Conservation (phyloP, 192 early-diverging fungal genomes). For the Podila minutissima region DNA sequence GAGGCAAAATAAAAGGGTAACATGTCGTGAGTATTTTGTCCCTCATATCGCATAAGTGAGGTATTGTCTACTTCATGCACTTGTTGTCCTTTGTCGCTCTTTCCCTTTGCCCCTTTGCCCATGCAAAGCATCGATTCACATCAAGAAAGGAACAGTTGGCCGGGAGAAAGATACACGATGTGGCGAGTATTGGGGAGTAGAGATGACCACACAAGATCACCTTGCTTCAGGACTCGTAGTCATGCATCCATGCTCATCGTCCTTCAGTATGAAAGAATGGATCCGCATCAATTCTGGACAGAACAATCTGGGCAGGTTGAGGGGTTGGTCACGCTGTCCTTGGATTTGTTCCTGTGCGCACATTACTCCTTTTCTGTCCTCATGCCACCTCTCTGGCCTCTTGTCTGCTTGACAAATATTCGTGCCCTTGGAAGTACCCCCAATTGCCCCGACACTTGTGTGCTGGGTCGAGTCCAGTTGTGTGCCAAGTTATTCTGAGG, state of each 20-base stretch:
- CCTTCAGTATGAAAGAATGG: too few relatives aligned
- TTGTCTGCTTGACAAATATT: slow-evolving; percentile 1
- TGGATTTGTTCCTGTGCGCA: background rate
- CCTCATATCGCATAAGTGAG: too few relatives aligned
- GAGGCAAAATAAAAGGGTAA: background rate
- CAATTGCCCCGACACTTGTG: background rate
- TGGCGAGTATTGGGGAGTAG: too few relatives aligned
- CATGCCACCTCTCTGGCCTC: background rate
- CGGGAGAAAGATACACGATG: too few relatives aligned
- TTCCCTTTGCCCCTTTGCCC: background rate
- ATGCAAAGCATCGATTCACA: too few relatives aligned
- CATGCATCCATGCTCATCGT: too few relatives aligned
- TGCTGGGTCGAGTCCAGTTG: background rate
- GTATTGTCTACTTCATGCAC: background rate
- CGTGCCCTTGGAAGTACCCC: background rate
- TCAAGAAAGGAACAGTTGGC: too few relatives aligned
- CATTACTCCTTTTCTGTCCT: background rate
- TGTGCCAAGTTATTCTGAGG: background rate
- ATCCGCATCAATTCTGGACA: too few relatives aligned
- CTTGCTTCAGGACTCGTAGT: too few relatives aligned
- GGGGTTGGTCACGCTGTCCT: background rate
- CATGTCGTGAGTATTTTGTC: too few relatives aligned
- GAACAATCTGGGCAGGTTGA: background rate
- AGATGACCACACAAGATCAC: too few relatives aligned
- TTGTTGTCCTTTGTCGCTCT: background rate